A percentile compares a stretch with the other conserved stretches of the same genome.
Evolutionary conservation across 1,284 basidiomycete species (phyloP).

Genomic region (Xerocomus nothofagi): DNA sequence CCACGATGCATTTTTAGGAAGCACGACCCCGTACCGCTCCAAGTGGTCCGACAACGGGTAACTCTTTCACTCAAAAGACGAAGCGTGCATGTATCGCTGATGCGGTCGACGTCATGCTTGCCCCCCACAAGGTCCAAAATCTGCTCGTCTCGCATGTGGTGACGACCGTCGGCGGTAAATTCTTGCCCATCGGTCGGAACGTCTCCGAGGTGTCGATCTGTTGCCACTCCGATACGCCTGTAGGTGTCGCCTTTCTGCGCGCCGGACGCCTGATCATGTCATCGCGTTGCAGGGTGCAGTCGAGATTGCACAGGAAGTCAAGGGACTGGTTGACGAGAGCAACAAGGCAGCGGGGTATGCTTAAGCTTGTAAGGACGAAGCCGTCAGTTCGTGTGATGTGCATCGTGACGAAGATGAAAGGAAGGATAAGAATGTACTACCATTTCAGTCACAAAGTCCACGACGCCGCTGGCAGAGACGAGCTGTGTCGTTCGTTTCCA

Average conservation of each 20-base stretch:
- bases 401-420: background rate
- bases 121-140: slow-evolving; percentile 39
- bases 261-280: background rate
- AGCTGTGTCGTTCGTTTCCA: too few species aligned
- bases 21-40: slow-evolving; percentile 48
- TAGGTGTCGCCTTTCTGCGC: slow-evolving; percentile 29
- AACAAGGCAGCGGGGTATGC: slow-evolving; percentile 34
- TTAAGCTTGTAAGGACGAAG: background rate
- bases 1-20: slow-evolving; percentile 39
- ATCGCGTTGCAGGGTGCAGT: slow-evolving; percentile 46
- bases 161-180: slow-evolving; percentile 45
- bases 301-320: slow-evolving; percentile 49
- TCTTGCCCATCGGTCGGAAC: slow-evolving; percentile 44
- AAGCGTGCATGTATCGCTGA: background rate
- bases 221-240: slow-evolving; percentile 66
- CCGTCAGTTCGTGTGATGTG: background rate
- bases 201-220: slow-evolving; percentile 58
- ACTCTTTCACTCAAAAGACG: slow-evolving; percentile 5
- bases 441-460: too few species aligned
- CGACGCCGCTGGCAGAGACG: too few species aligned
- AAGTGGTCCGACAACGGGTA: slow-evolving; percentile 47
- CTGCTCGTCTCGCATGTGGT: slow-evolving; percentile 45
- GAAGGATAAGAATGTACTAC: background rate
- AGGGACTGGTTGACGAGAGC: slow-evolving; percentile 49
- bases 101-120: background rate